Base-by-base conservation (phyloP, 2,329 filamentous ascomycete genomes). In the Aspergillus sp. region DNA sequence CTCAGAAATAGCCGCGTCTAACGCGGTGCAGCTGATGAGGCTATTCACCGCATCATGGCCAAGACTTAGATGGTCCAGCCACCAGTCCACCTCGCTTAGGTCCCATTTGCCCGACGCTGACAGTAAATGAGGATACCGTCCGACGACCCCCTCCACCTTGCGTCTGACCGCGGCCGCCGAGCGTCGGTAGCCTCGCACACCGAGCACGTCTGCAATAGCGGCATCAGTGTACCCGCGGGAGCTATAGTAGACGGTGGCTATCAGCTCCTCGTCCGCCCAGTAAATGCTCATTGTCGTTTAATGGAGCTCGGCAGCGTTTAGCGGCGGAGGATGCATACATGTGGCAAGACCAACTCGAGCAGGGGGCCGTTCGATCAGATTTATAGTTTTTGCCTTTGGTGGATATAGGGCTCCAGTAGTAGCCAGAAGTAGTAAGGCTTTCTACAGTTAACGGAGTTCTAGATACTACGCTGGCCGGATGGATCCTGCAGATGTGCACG, bases 31-130 rank as follows among this genome's bases (percentile, higher is more conserved):
- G 38, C n/a, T 6, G 17, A 49, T 49, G 17, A 49, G 36, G 24
- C 41, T 3, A 17, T 33, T 49, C 11, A 49, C 36, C 17, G 47
- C 26, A 16, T 49, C 19, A 24, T 49, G 47, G 13, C 11, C 36
- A 13, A 49, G 36, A 32, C 47, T 49, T 9, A 42, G 47, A 19
- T 32, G 14, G 16, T 49, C 47, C 26, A 49, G 47, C 47, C 47
- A 49, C 24, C n/a, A 30, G 30, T 49, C 47, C 24, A 49, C 47
- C 26, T 24, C 47, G 6, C 16, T 19, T 26, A 43, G 42, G 17
- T 49, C 17, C 47, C 47, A 49, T n/a, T 17, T 17, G 16, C 24
- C 19, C n/a, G 13, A 16, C 30, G 38, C 22, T 43, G 19, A 9
- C 4, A 24, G 47, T 26, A 49, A 26, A 43, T 16, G n/a, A 26